phyloP scores from a whole-genome alignment of 305 asterid species.

The Solanum hybrid region DNA sequence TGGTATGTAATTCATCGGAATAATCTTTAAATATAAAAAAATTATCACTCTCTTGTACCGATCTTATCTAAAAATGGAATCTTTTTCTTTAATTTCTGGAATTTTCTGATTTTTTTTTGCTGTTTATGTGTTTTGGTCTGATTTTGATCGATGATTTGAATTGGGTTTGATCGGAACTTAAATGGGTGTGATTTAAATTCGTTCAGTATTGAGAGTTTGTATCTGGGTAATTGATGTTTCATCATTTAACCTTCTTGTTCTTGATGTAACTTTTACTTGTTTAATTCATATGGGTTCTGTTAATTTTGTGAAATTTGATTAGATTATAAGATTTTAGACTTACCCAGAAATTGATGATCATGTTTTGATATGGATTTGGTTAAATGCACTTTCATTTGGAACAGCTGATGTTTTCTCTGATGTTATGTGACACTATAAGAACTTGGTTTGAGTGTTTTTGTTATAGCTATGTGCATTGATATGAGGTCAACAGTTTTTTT shows the following conservation, averaged over 20 bases:
- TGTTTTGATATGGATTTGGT: constrained; percentile 31
- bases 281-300: constrained; percentile 6
- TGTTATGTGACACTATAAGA: constrained; percentile 13
- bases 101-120: constrained; percentile 23
- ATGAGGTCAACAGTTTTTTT: neutral
- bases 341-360: neutral
- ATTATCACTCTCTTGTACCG: constrained; percentile 14
- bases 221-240: constrained; percentile 14
- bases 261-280: constrained; percentile 6
- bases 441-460: constrained; percentile 11
- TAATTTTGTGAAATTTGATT: constrained; percentile 10
- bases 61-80: constrained; percentile 34
- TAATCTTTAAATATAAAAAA: constrained; percentile 13
- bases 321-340: constrained; percentile 13
- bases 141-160: constrained; percentile 12
- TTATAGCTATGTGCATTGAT: neutral
- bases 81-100: constrained; percentile 5
- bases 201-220: constrained; percentile 27
- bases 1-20: constrained; percentile 42
- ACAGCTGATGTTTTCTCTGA: neutral
- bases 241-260: constrained; percentile 2
- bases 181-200: constrained; percentile 19
- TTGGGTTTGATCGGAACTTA: constrained; percentile 21
- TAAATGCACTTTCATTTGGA: constrained; percentile 11
- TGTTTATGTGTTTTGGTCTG: constrained; percentile 31